Conservation (phyloP, 768 basidiomycete genomes). For the Boletus vinaceobasis region DNA sequence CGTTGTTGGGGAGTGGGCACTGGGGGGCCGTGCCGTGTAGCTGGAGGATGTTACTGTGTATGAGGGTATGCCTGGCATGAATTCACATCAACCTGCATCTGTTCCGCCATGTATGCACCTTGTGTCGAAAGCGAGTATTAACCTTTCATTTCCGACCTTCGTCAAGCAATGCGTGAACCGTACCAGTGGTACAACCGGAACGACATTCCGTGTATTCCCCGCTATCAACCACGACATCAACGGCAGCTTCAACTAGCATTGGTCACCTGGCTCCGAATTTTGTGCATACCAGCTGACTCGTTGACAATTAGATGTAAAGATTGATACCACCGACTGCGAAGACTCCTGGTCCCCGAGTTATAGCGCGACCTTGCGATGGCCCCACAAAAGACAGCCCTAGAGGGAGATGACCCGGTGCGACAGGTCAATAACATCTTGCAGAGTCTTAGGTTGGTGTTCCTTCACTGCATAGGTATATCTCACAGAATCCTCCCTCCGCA, state of each 20-base stretch:
- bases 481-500: constrained; percentile 21
- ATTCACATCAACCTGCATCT: constrained; percentile 17
- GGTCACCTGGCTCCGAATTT: neutral
- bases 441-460: constrained; percentile 24
- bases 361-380: constrained; percentile 7
- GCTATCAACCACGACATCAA: neutral
- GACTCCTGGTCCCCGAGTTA: neutral
- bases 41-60: constrained; percentile 13
- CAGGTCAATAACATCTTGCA: constrained; percentile 30
- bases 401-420: constrained; percentile 12
- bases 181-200: neutral
- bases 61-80: constrained; percentile 34
- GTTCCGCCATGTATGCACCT: constrained; percentile 26
- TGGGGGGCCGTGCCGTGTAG: constrained; percentile 5
- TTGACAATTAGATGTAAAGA: constrained; percentile 1
- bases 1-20: constrained; percentile 2
- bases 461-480: neutral
- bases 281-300: neutral
- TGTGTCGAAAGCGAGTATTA: constrained; percentile 29
- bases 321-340: neutral
- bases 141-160: neutral
- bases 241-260: neutral
- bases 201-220: neutral
- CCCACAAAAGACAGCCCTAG: constrained; percentile 4
- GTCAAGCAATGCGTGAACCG: neutral